Base-by-base conservation (phyloP, 345 rosid species). In the Turnera subulata region DNA sequence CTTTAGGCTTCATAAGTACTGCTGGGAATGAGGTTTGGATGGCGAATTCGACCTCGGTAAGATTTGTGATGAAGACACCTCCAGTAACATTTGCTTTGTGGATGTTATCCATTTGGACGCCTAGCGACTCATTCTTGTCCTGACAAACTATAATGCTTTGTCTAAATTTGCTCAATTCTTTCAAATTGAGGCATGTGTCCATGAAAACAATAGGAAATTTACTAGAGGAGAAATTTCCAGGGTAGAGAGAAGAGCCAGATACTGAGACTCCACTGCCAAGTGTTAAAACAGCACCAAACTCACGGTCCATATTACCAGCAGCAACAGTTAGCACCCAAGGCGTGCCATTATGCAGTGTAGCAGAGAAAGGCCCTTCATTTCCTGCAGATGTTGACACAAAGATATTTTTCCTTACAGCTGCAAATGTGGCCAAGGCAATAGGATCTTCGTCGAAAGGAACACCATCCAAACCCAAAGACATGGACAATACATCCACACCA, bases 21-120 rank as follows among this genome's bases (percentile, higher is more conserved):
- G 76, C 76, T 7, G 84, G 82, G 46, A 61, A 75, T 16, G 65
- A 20, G 50, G 20, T 45, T 43, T 56, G 67, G 18, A 61, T 48
- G 22, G 42, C 50, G 15, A 19, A 19, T 6, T 66, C 71, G 19
- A 66, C 6, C 51, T 68, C 52, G 0, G 63, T 54, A 55, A 1
- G 21, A 46, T 77, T 67, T 11, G 84, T 66, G 61, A 82, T 77
- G 70, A 82, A 82, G 15, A 79, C 49, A 18, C 70, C 82, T 13
- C 70, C 84, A 0, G 52, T 52, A 11, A 70, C 64, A 18, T 66
- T 65, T 0, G 79, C 62, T 0, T 1, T 40, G 7, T 33, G 45
- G 33, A 79, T 45, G 56, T 65, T 67, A 24, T 53, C 46, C 18
- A 65, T 35, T 62, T 77, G 84, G 52, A 63, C 52, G 6, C 48